A percentile compares a stretch with the other conserved stretches of the same genome.
Conservation (phyloP, 208 protist species). For the Herpetomonas tarakana region DNA sequence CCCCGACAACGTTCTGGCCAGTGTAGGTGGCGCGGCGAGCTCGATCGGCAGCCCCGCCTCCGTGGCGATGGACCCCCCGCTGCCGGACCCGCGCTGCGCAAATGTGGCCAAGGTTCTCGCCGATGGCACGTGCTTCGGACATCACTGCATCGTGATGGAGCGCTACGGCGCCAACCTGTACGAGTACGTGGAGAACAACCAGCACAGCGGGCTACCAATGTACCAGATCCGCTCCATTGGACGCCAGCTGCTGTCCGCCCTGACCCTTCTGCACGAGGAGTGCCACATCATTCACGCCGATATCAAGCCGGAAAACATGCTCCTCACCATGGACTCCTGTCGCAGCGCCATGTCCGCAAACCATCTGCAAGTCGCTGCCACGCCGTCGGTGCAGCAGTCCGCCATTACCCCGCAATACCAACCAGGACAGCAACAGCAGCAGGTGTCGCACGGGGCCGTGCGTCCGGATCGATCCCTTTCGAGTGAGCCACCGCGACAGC, state of each 20-base stretch:
- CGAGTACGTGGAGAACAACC: constrained; percentile 79
- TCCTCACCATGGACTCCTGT: constrained; percentile 73
- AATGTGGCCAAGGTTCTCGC: constrained; percentile 68
- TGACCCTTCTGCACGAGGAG: constrained; percentile 87
- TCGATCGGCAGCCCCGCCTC: constrained; percentile 2
- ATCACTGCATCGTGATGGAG: constrained; percentile 92
- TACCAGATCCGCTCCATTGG: constrained; percentile 85
- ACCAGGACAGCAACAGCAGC: too few relatives aligned
- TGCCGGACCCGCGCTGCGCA: constrained; percentile 53
- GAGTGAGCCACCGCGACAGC: constrained; percentile 8
- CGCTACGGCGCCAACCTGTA: constrained; percentile 91
- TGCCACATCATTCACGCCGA: constrained; percentile 96
- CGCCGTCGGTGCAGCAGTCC: constrained; percentile 4
- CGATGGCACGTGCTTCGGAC: constrained; percentile 74
- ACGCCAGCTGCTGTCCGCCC: constrained; percentile 89
- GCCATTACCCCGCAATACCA: constrained; percentile 5
- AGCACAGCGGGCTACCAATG: constrained; percentile 78
- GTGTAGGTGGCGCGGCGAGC: not conserved
- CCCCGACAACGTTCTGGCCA: not conserved
- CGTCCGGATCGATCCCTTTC: too few relatives aligned
- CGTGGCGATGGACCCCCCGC: constrained; percentile 26
- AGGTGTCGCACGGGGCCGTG: too few relatives aligned
- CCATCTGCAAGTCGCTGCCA: constrained; percentile 4
- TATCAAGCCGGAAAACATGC: constrained; percentile 95
- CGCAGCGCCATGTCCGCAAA: constrained; percentile 9